Conservation (phyloP, 306 rosid species). For the Prunus campanulata region DNA sequence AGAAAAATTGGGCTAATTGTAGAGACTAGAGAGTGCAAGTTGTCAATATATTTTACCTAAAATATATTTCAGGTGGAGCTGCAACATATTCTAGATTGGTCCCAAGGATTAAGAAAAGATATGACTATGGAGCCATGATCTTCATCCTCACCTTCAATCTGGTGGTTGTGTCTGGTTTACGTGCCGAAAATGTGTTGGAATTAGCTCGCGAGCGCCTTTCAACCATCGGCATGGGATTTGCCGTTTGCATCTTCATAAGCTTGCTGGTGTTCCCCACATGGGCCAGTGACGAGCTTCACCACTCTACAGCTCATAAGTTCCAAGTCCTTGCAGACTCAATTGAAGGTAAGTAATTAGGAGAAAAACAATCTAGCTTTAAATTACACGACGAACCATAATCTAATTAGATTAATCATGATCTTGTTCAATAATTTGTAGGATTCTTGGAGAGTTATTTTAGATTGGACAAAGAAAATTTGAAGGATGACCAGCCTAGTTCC, state of each 20-base stretch:
- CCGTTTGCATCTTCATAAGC: conserved; percentile 55
- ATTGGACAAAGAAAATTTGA: conserved; percentile 18
- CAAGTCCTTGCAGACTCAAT: conserved; percentile 51
- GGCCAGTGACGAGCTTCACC: conserved; percentile 90
- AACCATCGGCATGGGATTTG: conserved; percentile 62
- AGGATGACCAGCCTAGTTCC: conserved; percentile 28
- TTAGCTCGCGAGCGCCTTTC: conserved; percentile 67
- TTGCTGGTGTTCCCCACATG: conserved; percentile 67
- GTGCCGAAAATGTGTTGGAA: conserved; percentile 45
- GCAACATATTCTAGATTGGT: conserved; percentile 51
- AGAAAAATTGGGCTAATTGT: too few species aligned
- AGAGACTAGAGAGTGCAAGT: too few species aligned
- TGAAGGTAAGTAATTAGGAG: conserved; percentile 40
- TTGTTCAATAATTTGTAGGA: conserved; percentile 25
- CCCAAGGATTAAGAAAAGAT: conserved; percentile 69
- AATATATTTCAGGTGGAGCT: conserved; percentile 43
- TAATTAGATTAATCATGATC: neutral
- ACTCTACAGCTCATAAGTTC: conserved; percentile 52
- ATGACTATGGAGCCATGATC: conserved; percentile 76
- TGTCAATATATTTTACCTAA: too few species aligned
- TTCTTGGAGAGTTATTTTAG: conserved; percentile 58
- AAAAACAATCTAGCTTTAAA: neutral
- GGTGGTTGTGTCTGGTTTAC: conserved; percentile 69
- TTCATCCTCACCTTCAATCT: conserved; percentile 77
- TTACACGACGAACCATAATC: neutral